Conservation (phyloP, 2,329 filamentous ascomycete genomes). For the Neonectria coccinea region DNA sequence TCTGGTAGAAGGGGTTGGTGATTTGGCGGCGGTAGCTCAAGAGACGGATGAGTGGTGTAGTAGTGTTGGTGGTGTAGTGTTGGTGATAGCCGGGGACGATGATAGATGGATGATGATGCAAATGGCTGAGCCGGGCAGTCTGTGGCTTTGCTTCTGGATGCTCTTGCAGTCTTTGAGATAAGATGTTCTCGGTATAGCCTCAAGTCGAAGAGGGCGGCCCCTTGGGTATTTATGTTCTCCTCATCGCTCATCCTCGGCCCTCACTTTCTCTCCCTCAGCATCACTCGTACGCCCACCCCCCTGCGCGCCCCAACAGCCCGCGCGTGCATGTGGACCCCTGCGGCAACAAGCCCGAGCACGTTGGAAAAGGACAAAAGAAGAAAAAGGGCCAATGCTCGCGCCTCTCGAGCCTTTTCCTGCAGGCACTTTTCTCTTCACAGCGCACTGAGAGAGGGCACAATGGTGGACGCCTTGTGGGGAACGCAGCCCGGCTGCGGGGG, state of each 20-base stretch:
- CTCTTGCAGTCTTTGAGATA: conserved; percentile 1
- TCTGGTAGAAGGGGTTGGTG: not conserved
- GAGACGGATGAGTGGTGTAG: not conserved
- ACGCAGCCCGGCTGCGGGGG: conserved; percentile 4
- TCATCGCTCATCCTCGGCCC: conserved; percentile 18
- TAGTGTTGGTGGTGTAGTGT: conserved; percentile 18
- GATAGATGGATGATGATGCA: not conserved
- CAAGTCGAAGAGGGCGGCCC: conserved; percentile 18
- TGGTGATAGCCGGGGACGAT: conserved; percentile 18
- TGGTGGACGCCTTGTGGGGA: conserved; percentile 22
- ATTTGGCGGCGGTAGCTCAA: not conserved
- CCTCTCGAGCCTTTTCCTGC: conserved; percentile 2
- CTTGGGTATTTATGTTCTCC: conserved; percentile 43
- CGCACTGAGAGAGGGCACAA: conserved; percentile 10
- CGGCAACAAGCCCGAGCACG: conserved; percentile 25
- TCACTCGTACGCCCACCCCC: conserved; percentile 9
- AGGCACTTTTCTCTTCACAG: not conserved
- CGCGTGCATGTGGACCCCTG: conserved; percentile 30
- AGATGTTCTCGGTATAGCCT: conserved; percentile 2
- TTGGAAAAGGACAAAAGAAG: conserved; percentile 1
- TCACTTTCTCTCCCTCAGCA: conserved; percentile 9
- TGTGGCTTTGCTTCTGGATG: conserved; percentile 4
- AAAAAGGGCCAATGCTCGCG: not conserved
- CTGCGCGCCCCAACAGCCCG: conserved; percentile 1
- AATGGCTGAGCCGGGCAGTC: not conserved